These are phyloP conservation scores for Akanthomyces uredinophilus DNA, from an alignment of 2,329 filamentous ascomycete genomes.

Conservation along the genomic window DNA sequence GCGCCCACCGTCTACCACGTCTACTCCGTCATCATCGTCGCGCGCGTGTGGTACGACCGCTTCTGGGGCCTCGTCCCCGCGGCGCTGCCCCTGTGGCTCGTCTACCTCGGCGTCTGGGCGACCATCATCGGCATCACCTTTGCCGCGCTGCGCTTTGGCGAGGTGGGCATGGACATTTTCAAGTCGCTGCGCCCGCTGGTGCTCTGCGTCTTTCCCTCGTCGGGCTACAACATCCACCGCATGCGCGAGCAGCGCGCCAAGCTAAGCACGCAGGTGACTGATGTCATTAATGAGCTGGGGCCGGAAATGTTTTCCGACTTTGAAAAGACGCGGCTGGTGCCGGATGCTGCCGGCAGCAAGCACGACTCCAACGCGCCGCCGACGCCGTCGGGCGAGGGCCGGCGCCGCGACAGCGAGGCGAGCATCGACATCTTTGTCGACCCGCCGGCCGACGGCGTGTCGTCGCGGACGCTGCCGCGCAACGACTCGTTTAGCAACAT, in stretches of 20 bases:
- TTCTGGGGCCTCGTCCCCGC: conserved; percentile 76
- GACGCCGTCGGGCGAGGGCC: conserved; percentile 28
- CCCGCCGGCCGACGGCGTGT: conserved; percentile 35
- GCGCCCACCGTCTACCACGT: conserved; percentile 77
- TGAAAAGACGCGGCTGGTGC: conserved; percentile 66
- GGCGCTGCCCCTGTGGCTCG: conserved; percentile 73
- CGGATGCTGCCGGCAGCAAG: conserved; percentile 44
- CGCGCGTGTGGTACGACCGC: conserved; percentile 75
- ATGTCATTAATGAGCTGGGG: conserved; percentile 89
- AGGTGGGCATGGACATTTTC: conserved; percentile 98
- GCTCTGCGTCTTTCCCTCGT: conserved; percentile 77
- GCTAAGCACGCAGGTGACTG: conserved; percentile 76
- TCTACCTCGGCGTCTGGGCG: conserved; percentile 69
- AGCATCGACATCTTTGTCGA: conserved; percentile 33
- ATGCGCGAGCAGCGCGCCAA: conserved; percentile 67
- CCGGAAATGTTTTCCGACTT: conserved; percentile 98
- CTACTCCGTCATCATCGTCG: conserved; percentile 69
- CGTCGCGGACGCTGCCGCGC: conserved; percentile 56
- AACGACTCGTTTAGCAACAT: conserved; percentile 96
- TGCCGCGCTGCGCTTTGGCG: conserved; percentile 87
- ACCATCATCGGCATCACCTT: conserved; percentile 87
- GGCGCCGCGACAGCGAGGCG: conserved; percentile 48
- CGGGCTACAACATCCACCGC: conserved; percentile 75
- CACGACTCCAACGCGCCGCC: conserved; percentile 28
- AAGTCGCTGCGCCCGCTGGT: conserved; percentile 88